Percentiles rank a stretch among this genome's conserved stretches.
phyloP scores from a whole-genome alignment of 1,284 basidiomycete genomes.

The Heterobasidion annosum region DNA sequence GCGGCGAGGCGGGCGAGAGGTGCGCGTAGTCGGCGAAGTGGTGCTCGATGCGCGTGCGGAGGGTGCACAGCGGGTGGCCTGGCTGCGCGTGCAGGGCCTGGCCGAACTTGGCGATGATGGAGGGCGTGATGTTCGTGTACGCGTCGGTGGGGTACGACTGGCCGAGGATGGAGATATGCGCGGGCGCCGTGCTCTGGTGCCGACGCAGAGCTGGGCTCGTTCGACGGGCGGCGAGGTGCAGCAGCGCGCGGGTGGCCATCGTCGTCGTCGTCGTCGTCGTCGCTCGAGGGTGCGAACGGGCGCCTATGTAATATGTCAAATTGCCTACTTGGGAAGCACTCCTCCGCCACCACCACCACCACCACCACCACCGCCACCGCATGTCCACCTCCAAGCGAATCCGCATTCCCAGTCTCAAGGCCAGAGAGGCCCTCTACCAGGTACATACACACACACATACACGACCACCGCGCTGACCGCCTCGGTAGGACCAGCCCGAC shows the following conservation, averaged over 20 bases:
- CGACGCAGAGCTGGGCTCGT: background rate
- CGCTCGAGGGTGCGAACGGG: too few species aligned
- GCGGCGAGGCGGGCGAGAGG: slow-evolving; percentile 70
- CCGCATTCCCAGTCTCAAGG: background rate
- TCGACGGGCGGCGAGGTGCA: background rate
- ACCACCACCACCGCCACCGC: background rate
- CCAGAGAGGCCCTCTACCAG: background rate
- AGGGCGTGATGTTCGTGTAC: slow-evolving; percentile 79
- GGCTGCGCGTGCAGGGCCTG: slow-evolving; percentile 69
- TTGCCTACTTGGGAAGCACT: background rate
- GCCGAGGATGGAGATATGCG: slow-evolving; percentile 36
- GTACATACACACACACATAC: background rate
- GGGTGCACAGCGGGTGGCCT: slow-evolving; percentile 81
- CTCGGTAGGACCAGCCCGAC: background rate
- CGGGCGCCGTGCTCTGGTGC: slow-evolving; percentile 5
- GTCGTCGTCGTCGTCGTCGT: background rate
- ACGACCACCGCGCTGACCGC: too few species aligned
- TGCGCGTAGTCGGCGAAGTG: slow-evolving; percentile 71
- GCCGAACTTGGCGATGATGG: slow-evolving; percentile 73
- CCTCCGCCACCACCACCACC: background rate
- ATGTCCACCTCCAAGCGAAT: background rate
- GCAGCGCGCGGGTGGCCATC: background rate
- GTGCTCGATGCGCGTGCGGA: slow-evolving; percentile 78
- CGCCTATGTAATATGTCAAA: too few species aligned
- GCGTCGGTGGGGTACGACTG: slow-evolving; percentile 62